Percentiles rank a stretch among this genome's conserved stretches.
phyloP scores from a whole-genome alignment of 2,329 filamentous ascomycete genomes.

The Aureobasidium lini region DNA sequence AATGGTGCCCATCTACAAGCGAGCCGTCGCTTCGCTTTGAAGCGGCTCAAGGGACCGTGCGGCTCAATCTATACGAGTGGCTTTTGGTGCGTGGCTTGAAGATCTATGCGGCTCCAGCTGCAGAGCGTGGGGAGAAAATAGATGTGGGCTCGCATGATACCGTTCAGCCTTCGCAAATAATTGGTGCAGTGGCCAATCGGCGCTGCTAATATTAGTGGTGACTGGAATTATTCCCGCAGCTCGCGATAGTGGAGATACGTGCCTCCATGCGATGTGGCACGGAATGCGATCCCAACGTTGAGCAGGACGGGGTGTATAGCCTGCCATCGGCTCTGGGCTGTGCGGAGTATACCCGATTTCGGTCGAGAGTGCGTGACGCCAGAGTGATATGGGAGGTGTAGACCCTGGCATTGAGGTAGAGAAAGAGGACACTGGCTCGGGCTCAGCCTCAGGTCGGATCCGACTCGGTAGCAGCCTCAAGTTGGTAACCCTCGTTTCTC shows the following conservation, averaged over 20 bases:
- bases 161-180: neutral
- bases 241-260: neutral
- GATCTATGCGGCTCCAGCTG: neutral
- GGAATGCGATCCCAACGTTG: neutral
- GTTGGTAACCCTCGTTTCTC: constrained; percentile 51
- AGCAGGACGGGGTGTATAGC: neutral
- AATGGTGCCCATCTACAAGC: neutral
- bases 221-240: neutral
- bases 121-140: neutral
- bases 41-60: neutral
- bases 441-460: neutral
- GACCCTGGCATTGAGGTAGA: neutral
- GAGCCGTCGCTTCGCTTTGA: neutral
- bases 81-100: neutral
- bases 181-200: neutral
- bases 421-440: neutral
- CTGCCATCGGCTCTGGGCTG: neutral
- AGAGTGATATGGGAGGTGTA: neutral
- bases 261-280: neutral
- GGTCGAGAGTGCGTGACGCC: neutral
- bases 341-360: neutral
- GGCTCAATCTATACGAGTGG: neutral
- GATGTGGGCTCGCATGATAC: constrained; percentile 1
- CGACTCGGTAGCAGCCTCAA: constrained; percentile 30
- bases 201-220: neutral